Percentiles rank a stretch among this genome's conserved stretches.
Evolutionary conservation across 2,329 filamentous ascomycete species (phyloP).

Genomic region (Pestalotiopsis sp.): DNA sequence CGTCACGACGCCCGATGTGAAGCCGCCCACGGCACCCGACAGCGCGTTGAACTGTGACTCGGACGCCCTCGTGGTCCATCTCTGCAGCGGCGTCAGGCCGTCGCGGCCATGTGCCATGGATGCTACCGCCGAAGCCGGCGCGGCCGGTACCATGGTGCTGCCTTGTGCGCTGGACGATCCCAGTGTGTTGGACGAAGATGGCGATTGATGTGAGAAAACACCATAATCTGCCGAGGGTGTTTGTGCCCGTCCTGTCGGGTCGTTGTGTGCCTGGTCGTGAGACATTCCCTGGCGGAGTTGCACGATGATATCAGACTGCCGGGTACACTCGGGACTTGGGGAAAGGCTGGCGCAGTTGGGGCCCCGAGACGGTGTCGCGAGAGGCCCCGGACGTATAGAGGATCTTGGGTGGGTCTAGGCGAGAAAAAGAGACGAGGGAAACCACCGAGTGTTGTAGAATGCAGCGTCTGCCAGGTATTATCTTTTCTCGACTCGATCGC

Average conservation of each 20-base stretch:
- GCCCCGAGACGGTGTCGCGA: slow-evolving; percentile 13
- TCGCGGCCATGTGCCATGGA: slow-evolving; percentile 32
- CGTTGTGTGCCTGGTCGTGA: slow-evolving; percentile 48
- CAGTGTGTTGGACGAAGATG: slow-evolving; percentile 29
- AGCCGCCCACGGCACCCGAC: slow-evolving; percentile 84
- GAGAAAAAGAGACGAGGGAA: background rate
- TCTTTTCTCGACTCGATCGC: background rate
- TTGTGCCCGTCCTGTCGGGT: slow-evolving; percentile 30
- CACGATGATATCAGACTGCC: background rate
- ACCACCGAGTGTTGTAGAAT: background rate
- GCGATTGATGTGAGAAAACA: slow-evolving; percentile 25
- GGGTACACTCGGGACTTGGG: background rate
- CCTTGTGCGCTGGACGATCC: slow-evolving; percentile 24
- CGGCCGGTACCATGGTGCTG: slow-evolving; percentile 14
- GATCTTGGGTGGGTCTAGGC: background rate
- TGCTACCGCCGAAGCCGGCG: slow-evolving; percentile 25
- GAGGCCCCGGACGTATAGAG: background rate
- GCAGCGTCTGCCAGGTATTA: background rate
- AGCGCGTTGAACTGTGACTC: slow-evolving; percentile 77
- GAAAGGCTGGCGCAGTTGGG: slow-evolving; percentile 11
- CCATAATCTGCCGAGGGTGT: slow-evolving; percentile 37
- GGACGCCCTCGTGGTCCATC: slow-evolving; percentile 58
- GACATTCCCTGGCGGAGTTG: slow-evolving; percentile 46
- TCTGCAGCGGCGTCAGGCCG: slow-evolving; percentile 49
- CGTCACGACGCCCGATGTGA: slow-evolving; percentile 91